phyloP scores from a whole-genome alignment of 768 basidiomycete genomes.

The Goffeauzyma gilvescens region DNA sequence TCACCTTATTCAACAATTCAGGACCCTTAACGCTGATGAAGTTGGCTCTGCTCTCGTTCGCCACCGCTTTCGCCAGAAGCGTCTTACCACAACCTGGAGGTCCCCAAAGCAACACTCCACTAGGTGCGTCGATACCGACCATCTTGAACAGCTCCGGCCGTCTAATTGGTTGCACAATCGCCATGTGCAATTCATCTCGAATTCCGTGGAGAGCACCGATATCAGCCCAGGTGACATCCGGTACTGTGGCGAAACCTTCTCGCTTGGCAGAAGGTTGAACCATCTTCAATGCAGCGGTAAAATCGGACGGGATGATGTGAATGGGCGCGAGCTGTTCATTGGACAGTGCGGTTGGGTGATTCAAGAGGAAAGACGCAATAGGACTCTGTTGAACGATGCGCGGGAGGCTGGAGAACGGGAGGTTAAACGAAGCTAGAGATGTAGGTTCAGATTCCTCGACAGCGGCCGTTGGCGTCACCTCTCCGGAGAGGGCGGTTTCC shows the following conservation, averaged over 20 bases:
- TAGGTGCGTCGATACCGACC: constrained; percentile 76
- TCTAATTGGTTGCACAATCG: constrained; percentile 83
- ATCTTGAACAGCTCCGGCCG: constrained; percentile 70
- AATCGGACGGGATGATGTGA: constrained; percentile 63
- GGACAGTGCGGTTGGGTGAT: constrained; percentile 65
- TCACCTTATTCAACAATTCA: constrained; percentile 83
- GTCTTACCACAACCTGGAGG: constrained; percentile 98
- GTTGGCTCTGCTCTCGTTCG: constrained; percentile 84
- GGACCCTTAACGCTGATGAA: constrained; percentile 98
- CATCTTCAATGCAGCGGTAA: constrained; percentile 57
- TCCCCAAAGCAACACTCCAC: constrained; percentile 94
- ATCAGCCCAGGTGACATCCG: constrained; percentile 86
- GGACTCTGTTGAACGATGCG: constrained; percentile 39
- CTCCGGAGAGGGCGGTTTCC: constrained; percentile 6
- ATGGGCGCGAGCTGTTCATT: constrained; percentile 59
- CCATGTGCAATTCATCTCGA: constrained; percentile 87
- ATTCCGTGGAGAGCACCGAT: constrained; percentile 74
- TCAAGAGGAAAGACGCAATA: constrained; percentile 72
- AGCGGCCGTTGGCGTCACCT: constrained; percentile 6
- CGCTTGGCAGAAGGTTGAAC: constrained; percentile 92
- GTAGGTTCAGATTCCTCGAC: too few relatives aligned
- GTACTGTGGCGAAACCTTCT: constrained; percentile 93
- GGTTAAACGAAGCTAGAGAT: too few relatives aligned
- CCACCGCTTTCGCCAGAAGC: constrained; percentile 89
- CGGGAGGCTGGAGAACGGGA: constrained; percentile 37